phyloP scores from a whole-genome alignment of 176 grass and related monocot genomes.

The Miscanthus lutarioriparius region DNA sequence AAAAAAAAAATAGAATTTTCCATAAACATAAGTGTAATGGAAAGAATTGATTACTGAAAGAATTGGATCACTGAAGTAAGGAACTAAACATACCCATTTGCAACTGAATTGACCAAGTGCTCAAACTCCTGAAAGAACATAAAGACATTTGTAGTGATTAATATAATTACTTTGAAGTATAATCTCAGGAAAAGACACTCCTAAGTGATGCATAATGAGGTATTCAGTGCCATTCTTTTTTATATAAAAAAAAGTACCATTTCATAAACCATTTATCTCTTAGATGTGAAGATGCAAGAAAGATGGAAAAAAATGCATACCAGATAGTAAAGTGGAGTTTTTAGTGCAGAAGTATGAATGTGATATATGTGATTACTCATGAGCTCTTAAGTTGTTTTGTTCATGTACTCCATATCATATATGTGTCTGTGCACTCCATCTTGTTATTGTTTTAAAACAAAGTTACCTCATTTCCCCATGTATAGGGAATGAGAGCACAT shows the following conservation, averaged over 20 bases:
- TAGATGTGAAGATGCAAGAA: background rate
- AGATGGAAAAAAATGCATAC: background rate
- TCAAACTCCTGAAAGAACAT: constrained; percentile 40
- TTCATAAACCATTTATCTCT: background rate
- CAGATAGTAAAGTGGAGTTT: background rate
- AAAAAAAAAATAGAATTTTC: background rate
- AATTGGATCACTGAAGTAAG: background rate
- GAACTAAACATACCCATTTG: constrained; percentile 17
- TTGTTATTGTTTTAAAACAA: background rate
- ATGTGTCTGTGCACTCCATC: background rate
- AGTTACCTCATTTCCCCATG: background rate
- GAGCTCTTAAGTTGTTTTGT: background rate
- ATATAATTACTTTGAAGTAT: background rate
- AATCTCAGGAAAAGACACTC: background rate
- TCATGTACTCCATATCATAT: background rate
- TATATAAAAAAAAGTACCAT: too few species aligned
- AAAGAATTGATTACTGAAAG: background rate
- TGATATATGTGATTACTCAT: background rate
- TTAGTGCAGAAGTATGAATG: background rate
- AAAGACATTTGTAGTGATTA: background rate
- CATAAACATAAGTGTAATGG: background rate
- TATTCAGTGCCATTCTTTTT: background rate
- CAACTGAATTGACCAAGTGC: constrained; percentile 18
- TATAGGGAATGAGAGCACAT: background rate
- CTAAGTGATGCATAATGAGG: background rate